A percentile compares a stretch with the other conserved stretches of the same genome.
Conservation (phyloP, 495 filamentous ascomycete species). For the Daldinia concentrica region DNA sequence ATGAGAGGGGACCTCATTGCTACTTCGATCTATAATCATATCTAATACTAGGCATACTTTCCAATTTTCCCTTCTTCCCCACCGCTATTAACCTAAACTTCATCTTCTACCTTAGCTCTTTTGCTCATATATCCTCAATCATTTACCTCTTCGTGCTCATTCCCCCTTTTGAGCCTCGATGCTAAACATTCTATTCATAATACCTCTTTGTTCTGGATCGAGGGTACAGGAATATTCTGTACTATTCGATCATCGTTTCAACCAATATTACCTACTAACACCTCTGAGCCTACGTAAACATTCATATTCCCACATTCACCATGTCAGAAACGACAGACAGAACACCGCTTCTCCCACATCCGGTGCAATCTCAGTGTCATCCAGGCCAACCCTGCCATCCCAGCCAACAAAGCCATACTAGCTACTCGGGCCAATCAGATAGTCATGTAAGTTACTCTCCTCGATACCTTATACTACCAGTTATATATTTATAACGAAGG, state of each 20-base stretch:
- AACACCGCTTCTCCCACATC: slow-evolving; percentile 52
- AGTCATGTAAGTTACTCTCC: slow-evolving; percentile 46
- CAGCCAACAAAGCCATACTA: background rate
- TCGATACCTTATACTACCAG: background rate
- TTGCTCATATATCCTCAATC: background rate
- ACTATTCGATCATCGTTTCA: background rate
- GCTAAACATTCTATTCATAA: background rate
- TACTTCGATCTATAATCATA: too few species aligned
- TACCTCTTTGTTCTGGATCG: slow-evolving; percentile 4
- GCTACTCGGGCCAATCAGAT: slow-evolving; percentile 26
- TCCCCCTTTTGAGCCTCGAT: slow-evolving; percentile 10
- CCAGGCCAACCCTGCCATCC: slow-evolving; percentile 5
- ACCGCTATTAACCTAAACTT: background rate
- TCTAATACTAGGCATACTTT: background rate
- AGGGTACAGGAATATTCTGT: slow-evolving; percentile 23
- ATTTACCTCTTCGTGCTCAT: background rate
- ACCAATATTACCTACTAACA: slow-evolving; percentile 7
- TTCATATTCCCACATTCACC: background rate
- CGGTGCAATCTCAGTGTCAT: slow-evolving; percentile 28
- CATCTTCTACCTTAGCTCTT: background rate
- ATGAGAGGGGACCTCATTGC: too few species aligned
- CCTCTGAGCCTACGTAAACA: slow-evolving; percentile 6
- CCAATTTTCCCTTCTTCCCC: background rate
- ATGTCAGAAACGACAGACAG: slow-evolving; percentile 46
- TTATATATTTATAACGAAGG: background rate